phyloP scores from a whole-genome alignment of 2,329 filamentous ascomycete species.

The Pseudocercospora cruenta region DNA sequence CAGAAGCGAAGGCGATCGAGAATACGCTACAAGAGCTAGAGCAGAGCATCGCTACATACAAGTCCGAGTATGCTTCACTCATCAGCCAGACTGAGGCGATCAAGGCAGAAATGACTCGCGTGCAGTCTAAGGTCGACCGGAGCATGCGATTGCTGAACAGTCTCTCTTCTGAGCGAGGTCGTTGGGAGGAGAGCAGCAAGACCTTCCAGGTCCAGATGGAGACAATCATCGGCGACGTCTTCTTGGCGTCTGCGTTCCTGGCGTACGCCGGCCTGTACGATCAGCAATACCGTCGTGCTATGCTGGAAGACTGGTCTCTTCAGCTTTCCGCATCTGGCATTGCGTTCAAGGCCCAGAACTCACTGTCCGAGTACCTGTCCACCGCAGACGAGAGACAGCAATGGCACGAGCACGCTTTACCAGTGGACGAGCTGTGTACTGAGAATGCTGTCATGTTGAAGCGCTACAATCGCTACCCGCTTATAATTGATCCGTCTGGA shows the following conservation, averaged over 20 bases:
- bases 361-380: conserved; percentile 93
- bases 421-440: conserved; percentile 95
- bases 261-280: conserved; percentile 97
- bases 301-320: conserved; percentile 97
- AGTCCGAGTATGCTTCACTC: conserved; percentile 90
- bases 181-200: conserved; percentile 97
- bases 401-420: conserved; percentile 92
- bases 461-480: conserved; percentile 95
- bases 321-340: conserved; percentile 93
- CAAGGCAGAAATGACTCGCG: conserved; percentile 93
- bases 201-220: conserved; percentile 98
- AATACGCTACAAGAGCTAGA: conserved; percentile 84
- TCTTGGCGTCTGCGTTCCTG: conserved; percentile 95
- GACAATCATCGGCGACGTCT: conserved; percentile 91
- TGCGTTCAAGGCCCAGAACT: conserved; percentile 89
- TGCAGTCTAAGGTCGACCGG: conserved; percentile 97
- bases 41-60: conserved; percentile 90
- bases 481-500: conserved; percentile 97
- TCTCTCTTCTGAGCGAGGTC: conserved; percentile 85
- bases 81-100: conserved; percentile 98
- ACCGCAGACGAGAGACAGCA: conserved; percentile 91
- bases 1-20: conserved; percentile 88
- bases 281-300: conserved; percentile 94
- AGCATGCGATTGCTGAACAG: conserved; percentile 94
- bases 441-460: conserved; percentile 98